Evolutionary conservation across 1,284 basidiomycete species (phyloP), one percentile per base, ranked within the genome.

Genomic region (Leccinum insolens): DNA sequence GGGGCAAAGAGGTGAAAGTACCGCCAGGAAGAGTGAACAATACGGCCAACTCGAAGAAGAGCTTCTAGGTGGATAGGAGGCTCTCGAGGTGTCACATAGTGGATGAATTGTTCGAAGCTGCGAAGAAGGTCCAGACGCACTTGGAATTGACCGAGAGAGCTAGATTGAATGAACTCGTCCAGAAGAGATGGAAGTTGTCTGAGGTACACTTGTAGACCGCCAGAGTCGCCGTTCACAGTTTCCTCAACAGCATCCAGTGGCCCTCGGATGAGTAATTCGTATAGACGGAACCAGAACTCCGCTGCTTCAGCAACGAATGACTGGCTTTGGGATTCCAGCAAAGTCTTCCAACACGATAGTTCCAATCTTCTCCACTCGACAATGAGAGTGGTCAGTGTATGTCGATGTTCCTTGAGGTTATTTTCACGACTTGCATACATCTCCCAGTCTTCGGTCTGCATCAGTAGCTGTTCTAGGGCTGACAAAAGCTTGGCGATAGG

Each of bases 361-460:
- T 99, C 98, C 65, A 97, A 81, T 57, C 94, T 88, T 65, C 98
- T 86, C 98, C 98, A 99, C 31, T 89, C 87, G 61, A 99, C 89
- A 64, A 99, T 94, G 61, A 96, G 85, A 22, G 80, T 81, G 6
- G 88, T 92, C 37, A 98, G 80, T 12, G 83, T 83, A 31, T 89
- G 85, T 68, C 91, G 93, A 74, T 93, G 85, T 1, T 77, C 69
- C 73, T 87, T 89, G 68, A 99, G 85, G 28, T 90, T 91, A 75
- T 96, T 98, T 62, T 93, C 90, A 28, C 88, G 85, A 80, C 95
- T 96, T 12, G 97, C 92, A 74, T 94, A 99, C 73, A 91, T 91
- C 78, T 99, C 95, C 98, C 98, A 99, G 76, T 99, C 98, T 70
- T 98, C 95, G 11, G 91, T 95, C 71, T 98, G 94, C 58, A 91